A percentile compares a stretch with the other conserved stretches of the same genome.
Conservation (phyloP, 441 rosid genomes). For the Erysimum pusillum region DNA sequence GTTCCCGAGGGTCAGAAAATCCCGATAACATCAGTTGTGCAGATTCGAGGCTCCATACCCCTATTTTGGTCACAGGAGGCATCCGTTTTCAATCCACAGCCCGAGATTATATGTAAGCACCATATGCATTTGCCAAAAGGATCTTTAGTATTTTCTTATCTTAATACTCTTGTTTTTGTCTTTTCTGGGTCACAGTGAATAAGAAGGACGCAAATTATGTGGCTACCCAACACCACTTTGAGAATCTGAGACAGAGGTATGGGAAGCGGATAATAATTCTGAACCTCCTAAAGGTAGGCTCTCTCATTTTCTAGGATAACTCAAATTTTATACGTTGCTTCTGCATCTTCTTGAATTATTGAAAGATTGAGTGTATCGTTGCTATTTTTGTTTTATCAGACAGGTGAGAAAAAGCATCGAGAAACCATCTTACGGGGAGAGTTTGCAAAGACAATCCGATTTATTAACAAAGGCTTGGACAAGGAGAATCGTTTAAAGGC, state of each 20-base stretch:
- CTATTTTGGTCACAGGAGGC: slow-evolving; percentile 83
- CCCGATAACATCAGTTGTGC: slow-evolving; percentile 73
- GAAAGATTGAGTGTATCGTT: slow-evolving; percentile 25
- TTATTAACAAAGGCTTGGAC: slow-evolving; percentile 54
- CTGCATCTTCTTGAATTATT: slow-evolving; percentile 9
- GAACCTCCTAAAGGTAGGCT: slow-evolving; percentile 73
- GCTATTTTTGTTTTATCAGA: slow-evolving; percentile 44
- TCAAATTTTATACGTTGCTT: background rate
- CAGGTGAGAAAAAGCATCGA: slow-evolving; percentile 67
- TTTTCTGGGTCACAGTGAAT: slow-evolving; percentile 53
- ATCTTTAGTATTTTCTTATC: slow-evolving; percentile 5
- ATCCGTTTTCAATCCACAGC: slow-evolving; percentile 72
- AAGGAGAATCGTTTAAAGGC: slow-evolving; percentile 62
- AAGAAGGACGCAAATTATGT: slow-evolving; percentile 60
- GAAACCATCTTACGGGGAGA: slow-evolving; percentile 69
- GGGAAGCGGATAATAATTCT: slow-evolving; percentile 73
- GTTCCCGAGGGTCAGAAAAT: slow-evolving; percentile 58
- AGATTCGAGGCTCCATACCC: slow-evolving; percentile 83
- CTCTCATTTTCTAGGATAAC: slow-evolving; percentile 16
- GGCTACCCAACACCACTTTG: slow-evolving; percentile 74
- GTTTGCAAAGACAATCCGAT: slow-evolving; percentile 66
- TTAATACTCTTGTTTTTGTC: slow-evolving; percentile 33
- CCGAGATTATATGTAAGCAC: slow-evolving; percentile 67
- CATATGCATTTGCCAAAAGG: slow-evolving; percentile 17
- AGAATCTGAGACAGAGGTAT: slow-evolving; percentile 73